Evolutionary conservation across 2,329 filamentous ascomycete genomes (phyloP).

Genomic region (Beauveria pseudobassiana): DNA sequence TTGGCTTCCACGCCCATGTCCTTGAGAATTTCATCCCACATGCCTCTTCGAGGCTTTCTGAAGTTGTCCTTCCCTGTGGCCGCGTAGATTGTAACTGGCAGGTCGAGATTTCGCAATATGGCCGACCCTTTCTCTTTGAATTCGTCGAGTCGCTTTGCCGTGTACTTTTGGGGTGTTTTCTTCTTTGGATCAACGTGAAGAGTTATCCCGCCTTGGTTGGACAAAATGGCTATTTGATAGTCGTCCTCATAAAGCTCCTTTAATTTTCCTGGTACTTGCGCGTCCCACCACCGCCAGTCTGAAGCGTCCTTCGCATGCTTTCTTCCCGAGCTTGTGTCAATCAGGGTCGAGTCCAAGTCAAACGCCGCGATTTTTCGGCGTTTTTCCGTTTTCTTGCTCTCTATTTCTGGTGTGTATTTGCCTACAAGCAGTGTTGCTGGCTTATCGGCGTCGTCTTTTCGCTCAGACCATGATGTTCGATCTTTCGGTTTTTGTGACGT

Average conservation of each 20-base stretch:
- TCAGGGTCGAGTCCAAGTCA: conserved; percentile 80
- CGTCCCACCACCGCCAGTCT: conserved; percentile 96
- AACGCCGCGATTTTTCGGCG: conserved; percentile 63
- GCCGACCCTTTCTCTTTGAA: conserved; percentile 76
- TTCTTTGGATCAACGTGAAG: conserved; percentile 66
- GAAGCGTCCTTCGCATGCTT: conserved; percentile 60
- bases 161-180: conserved; percentile 48
- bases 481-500: conserved; percentile 77
- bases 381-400: conserved; percentile 23
- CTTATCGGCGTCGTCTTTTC: conserved; percentile 43
- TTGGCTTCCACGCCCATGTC: conserved; percentile 52
- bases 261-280: conserved; percentile 58
- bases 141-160: conserved; percentile 58
- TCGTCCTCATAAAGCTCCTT: conserved; percentile 63
- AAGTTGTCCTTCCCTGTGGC: conserved; percentile 76
- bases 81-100: conserved; percentile 77
- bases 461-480: conserved; percentile 62
- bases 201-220: conserved; percentile 80
- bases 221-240: conserved; percentile 71
- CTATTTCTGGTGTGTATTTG: conserved; percentile 50
- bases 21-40: conserved; percentile 64
- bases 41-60: conserved; percentile 79
- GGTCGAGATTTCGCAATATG: conserved; percentile 62
- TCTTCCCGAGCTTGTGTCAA: conserved; percentile 72
- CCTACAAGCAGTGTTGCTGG: conserved; percentile 63